Percentiles rank a stretch among this genome's conserved stretches.
Evolutionary conservation across 164 flowering plant genomes (phyloP).

Genomic region (Litsea cubeba): DNA sequence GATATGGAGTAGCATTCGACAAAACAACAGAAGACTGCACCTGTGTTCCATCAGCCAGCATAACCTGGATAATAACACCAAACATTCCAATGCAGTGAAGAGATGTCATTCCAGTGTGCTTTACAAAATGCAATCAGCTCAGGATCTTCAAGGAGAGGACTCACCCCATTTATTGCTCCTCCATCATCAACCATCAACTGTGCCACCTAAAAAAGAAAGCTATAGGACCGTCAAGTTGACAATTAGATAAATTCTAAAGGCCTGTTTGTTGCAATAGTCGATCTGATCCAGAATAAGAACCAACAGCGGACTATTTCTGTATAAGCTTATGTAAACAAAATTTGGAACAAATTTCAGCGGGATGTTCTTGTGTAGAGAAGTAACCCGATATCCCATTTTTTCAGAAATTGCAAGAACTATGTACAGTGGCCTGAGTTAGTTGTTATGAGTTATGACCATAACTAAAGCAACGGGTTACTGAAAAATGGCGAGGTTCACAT

Average conservation of each 20-base stretch:
- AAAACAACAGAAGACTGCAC: constrained; percentile 70
- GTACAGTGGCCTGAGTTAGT: too few species aligned
- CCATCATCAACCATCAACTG: constrained; percentile 44
- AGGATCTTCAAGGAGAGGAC: constrained; percentile 12
- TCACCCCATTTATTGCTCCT: constrained; percentile 70
- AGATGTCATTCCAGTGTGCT: constrained; percentile 4
- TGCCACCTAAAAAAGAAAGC: constrained; percentile 52
- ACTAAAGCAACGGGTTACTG: too few species aligned
- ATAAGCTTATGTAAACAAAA: not conserved
- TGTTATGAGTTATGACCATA: too few species aligned
- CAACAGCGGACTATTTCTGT: not conserved
- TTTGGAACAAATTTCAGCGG: not conserved
- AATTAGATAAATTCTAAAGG: not conserved
- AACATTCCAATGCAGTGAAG: constrained; percentile 9
- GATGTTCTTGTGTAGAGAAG: not conserved
- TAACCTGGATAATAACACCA: constrained; percentile 40
- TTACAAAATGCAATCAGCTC: not conserved
- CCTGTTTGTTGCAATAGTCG: not conserved
- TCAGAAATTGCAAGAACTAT: not conserved
- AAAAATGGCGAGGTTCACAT: too few species aligned
- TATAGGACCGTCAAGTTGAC: not conserved
- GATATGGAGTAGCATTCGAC: constrained; percentile 91
- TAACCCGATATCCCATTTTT: not conserved
- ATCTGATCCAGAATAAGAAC: not conserved
- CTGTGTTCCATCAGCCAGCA: constrained; percentile 68